phyloP scores from a whole-genome alignment of 1,139 yeast genomes.

The Blastobotrys arbuscula region DNA sequence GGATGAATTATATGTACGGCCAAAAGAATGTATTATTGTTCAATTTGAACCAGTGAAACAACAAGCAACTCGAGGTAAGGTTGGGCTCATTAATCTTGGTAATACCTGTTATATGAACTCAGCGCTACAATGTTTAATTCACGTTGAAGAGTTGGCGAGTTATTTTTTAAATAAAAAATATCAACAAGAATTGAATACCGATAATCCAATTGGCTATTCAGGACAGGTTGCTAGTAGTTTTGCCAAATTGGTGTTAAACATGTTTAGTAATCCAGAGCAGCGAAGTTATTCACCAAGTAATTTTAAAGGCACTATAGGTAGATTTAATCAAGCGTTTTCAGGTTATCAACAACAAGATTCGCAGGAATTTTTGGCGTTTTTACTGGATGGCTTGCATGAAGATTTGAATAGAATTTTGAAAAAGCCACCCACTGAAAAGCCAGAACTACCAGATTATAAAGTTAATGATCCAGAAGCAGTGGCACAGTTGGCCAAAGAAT shows the following conservation, averaged over 20 bases:
- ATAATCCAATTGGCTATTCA: slow-evolving; percentile 78
- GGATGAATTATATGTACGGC: slow-evolving; percentile 1
- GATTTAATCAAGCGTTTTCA: slow-evolving; percentile 72
- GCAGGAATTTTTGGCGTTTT: slow-evolving; percentile 86
- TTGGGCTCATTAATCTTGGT: slow-evolving; percentile 78
- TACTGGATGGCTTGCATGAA: slow-evolving; percentile 89
- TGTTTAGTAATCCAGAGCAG: slow-evolving; percentile 29
- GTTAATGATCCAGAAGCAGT: slow-evolving; percentile 52
- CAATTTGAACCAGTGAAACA: slow-evolving; percentile 1
- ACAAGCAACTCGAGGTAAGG: slow-evolving; percentile 37
- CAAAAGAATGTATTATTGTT: slow-evolving; percentile 2
- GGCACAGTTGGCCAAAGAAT: slow-evolving; percentile 55
- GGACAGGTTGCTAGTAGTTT: slow-evolving; percentile 79
- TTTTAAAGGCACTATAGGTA: slow-evolving; percentile 75
- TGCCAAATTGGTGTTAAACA: slow-evolving; percentile 47
- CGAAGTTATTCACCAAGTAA: slow-evolving; percentile 53
- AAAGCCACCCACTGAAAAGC: slow-evolving; percentile 87
- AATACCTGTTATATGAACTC: slow-evolving; percentile 97
- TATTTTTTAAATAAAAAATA: slow-evolving; percentile 60
- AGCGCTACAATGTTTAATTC: slow-evolving; percentile 84
- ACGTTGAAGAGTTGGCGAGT: slow-evolving; percentile 74
- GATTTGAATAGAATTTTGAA: slow-evolving; percentile 76
- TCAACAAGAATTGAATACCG: slow-evolving; percentile 59
- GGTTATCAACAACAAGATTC: slow-evolving; percentile 94
- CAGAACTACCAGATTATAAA: slow-evolving; percentile 64